Evolutionary conservation across 306 rosid genomes (phyloP), one percentile per base, ranked within the genome.

Genomic region (Citrullus mucosospermus): DNA sequence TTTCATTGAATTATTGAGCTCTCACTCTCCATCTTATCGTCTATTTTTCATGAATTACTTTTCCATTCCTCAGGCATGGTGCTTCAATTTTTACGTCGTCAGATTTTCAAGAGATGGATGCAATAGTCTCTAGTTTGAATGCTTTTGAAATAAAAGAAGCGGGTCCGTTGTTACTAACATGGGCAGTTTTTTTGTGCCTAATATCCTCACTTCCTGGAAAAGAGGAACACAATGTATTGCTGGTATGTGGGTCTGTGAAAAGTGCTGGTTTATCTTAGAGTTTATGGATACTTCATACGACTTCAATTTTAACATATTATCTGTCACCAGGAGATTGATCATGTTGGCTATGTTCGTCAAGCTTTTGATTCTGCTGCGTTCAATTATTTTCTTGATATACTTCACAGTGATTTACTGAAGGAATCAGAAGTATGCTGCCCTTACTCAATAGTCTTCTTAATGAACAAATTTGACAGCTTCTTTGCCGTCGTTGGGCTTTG

Each of bases 141-240:
- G 86, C 79, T 74, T 88, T 84, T 85, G 95, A 90, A 84, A 84
- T 87, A 56, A 89, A 92, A 81, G 98, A 90, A 88, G 89, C 93
- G 32, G 89, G 95, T 51, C 98, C 96, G 20, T 82, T 94, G 73
- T 81, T 94, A 84, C 87, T 94, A 53, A 88, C 97, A 32, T 94
- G 98, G 97, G 98, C 97, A 15, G 97, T 91, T 56, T 92, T 89
- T 86, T 91, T 94, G 81, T 90, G 92, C 86, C 81, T 92, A 57
- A 85, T 85, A 80, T 85, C 90, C 80, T 90, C 98, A 82, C 97
- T 94, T 81, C 91, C 97, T 0, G 93, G 85, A 50, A 94, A 89
- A 84, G 91, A 90, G 84, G 93, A 85, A 62, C 90, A 70, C 82
- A 83, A 75, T 71, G 90, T 78, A 71, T 85, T 92, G 75, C 84